Base-by-base conservation (phyloP, 2,329 filamentous ascomycete genomes). In the Aspergillus unguis region DNA sequence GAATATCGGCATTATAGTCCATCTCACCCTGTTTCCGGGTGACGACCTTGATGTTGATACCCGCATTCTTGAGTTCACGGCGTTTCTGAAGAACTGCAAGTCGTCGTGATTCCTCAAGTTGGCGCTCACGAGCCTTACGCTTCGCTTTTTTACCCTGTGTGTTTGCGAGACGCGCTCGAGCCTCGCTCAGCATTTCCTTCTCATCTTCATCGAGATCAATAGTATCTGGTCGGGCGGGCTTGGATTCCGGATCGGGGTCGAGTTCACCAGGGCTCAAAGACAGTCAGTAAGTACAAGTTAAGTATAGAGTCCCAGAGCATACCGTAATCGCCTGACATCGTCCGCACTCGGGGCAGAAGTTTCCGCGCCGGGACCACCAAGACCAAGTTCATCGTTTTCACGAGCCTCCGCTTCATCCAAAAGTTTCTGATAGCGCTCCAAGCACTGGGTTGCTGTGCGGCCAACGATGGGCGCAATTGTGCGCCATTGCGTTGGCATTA, bases 61-160 rank as follows among this genome's bases (percentile, higher is more conserved):
- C 94, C 1, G 94, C 91, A 68, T 92, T 95, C 77, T 99, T 99
- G 60, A 99, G 83, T 75, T 99, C 94, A 62, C 94, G 85, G 36
- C 94, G 85, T 77, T 99, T 99, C 76, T 97, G 94, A 57, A 99
- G 76, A 35, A 92, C 84, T 1, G 94, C 94, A 57, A 99, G 75
- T 50, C 94, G 84, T 54, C 92, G 85, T 10, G 92, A 96, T 75
- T 97, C 92, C 69, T 99, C 94, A 62, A 99, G 82, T 69, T 97
- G 92, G 58, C 94, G 83, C 73, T 99, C 94, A 65, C 94, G 84
- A 32, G 94, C 94, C 80, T 99, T 99, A 62, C 94, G 80, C 80
- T 99, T 99, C 5, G 94, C 94, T 77, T 99, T 99, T 76, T 99
- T 99, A 69, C 94, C 94, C 74, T 97, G 94, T 8, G 94, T 97